Conservation (phyloP, 495 filamentous ascomycete species). For the Penicillium cinerascens region DNA sequence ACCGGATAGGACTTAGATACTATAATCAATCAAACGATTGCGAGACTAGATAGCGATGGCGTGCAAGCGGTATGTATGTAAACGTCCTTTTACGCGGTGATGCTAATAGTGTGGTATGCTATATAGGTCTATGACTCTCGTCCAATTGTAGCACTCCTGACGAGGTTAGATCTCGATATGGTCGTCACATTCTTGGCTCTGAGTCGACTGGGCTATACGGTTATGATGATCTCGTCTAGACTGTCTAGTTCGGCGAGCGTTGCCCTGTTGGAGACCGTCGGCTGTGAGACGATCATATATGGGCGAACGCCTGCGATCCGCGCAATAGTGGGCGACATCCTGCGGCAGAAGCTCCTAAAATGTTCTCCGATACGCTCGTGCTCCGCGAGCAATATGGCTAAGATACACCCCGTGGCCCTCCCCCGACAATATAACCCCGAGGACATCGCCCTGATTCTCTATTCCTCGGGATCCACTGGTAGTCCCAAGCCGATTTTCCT, state of each 20-base stretch:
- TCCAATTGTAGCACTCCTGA: conserved; percentile 50
- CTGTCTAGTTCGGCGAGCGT: conserved; percentile 49
- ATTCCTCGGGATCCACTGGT: conserved; percentile 59
- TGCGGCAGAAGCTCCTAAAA: conserved; percentile 29
- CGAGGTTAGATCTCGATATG: conserved; percentile 53
- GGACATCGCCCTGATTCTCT: conserved; percentile 45
- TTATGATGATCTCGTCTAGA: conserved; percentile 57
- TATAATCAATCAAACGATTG: conserved; percentile 48
- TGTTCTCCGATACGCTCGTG: conserved; percentile 29
- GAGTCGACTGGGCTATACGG: conserved; percentile 53
- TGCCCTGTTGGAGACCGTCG: conserved; percentile 45
- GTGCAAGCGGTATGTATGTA: conserved; percentile 27
- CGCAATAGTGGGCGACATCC: conserved; percentile 42
- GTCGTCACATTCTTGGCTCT: conserved; percentile 55
- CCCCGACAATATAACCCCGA: conserved; percentile 29
- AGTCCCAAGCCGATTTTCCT: conserved; percentile 51
- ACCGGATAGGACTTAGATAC: conserved; percentile 51
- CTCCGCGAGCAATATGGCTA: conserved; percentile 2
- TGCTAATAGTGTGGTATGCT: not conserved
- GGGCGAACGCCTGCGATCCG: conserved; percentile 37
- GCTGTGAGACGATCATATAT: conserved; percentile 45
- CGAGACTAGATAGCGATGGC: conserved; percentile 37
- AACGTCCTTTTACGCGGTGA: no score
- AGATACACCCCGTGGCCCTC: conserved; percentile 30
- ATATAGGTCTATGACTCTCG: conserved; percentile 25